Evolutionary conservation across 306 rosid genomes (phyloP).

Genomic region (Ochetophila trinervis): DNA sequence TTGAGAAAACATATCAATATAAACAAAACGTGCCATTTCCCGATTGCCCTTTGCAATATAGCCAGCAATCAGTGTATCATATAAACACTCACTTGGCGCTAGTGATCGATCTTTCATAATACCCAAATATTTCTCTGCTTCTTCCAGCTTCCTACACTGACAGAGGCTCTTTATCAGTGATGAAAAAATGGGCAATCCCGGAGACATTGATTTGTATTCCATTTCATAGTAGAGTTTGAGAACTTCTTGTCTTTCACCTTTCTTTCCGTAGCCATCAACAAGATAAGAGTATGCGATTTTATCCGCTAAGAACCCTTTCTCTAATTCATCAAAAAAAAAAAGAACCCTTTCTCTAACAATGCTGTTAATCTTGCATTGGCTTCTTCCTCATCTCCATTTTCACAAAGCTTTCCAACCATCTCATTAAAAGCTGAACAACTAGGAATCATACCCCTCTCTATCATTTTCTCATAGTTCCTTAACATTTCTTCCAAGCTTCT

Average conservation of each 20-base stretch:
- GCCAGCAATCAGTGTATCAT: constrained; percentile 40
- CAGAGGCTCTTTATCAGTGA: constrained; percentile 51
- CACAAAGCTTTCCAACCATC: constrained; percentile 51
- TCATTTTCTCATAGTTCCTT: constrained; percentile 48
- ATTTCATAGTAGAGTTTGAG: constrained; percentile 75
- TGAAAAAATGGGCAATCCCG: constrained; percentile 47
- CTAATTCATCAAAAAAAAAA: too few relatives aligned
- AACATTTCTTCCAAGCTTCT: constrained; percentile 42
- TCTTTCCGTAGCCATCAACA: constrained; percentile 52
- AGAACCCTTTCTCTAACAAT: constrained; percentile 63
- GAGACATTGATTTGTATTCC: constrained; percentile 52
- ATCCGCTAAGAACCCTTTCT: constrained; percentile 58
- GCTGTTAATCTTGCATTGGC: constrained; percentile 53
- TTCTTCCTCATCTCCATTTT: constrained; percentile 40
- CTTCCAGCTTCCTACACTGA: constrained; percentile 49
- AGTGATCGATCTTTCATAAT: constrained; percentile 56
- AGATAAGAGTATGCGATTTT: constrained; percentile 46
- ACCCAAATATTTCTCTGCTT: constrained; percentile 58
- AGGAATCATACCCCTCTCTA: constrained; percentile 55
- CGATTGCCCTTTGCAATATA: constrained; percentile 38
- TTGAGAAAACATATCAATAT: constrained; percentile 40
- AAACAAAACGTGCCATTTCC: constrained; percentile 36
- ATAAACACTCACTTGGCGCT: constrained; percentile 31
- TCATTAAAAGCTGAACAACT: constrained; percentile 56
- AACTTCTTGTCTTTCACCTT: constrained; percentile 40